Evolutionary conservation across 768 basidiomycete genomes (phyloP).

Genomic region (Serendipita sp.): DNA sequence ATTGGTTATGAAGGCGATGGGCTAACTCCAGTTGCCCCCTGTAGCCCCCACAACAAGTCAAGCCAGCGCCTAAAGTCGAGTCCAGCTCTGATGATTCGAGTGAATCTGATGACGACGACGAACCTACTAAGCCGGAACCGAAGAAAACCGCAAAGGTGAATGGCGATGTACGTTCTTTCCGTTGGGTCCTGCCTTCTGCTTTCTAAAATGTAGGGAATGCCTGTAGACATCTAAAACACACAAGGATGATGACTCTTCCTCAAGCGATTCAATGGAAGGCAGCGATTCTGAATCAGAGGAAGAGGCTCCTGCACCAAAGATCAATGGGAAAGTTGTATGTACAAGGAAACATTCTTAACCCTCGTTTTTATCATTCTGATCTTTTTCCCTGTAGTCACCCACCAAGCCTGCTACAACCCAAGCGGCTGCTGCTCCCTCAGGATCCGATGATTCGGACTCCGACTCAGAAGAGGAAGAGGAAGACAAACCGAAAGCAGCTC

Average conservation of each 20-base stretch:
- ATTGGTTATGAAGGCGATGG: neutral
- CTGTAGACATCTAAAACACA: neutral
- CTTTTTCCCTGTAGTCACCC: neutral
- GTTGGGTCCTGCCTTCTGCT: neutral
- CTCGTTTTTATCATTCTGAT: neutral
- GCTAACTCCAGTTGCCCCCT: too few relatives aligned
- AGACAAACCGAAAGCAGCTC: constrained; percentile 40
- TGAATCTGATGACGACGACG: neutral
- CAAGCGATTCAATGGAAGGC: neutral
- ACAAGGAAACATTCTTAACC: neutral
- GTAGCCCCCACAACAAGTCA: neutral
- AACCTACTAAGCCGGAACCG: neutral
- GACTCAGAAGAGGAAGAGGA: constrained; percentile 22
- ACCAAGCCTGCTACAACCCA: neutral
- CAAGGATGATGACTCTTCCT: neutral
- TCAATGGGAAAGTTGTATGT: neutral
- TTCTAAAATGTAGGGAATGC: neutral
- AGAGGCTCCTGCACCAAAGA: neutral
- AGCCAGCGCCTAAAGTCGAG: neutral
- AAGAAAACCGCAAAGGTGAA: neutral
- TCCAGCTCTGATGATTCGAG: neutral
- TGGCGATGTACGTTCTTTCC: neutral
- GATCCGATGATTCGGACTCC: constrained; percentile 8
- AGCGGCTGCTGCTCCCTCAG: neutral
- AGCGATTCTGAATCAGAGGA: neutral